These are phyloP conservation scores for Cudoniella acicularis DNA, from an alignment of 495 filamentous ascomycete species.

Conservation along the genomic window DNA sequence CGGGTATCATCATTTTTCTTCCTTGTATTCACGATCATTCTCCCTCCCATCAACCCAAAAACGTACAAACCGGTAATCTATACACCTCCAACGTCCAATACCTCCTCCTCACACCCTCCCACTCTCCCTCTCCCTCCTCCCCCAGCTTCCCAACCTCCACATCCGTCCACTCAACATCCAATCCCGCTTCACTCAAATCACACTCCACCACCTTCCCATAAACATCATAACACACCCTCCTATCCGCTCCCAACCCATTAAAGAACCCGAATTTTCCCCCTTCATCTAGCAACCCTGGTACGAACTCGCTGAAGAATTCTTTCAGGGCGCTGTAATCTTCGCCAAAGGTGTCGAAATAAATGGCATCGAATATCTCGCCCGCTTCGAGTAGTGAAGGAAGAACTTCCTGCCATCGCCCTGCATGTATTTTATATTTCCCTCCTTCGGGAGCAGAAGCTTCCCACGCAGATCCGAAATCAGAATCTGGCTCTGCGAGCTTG, in stretches of 20 bases:
- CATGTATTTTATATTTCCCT: conserved; percentile 42
- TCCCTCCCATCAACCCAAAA: conserved; percentile 24
- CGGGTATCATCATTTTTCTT: conserved; percentile 12
- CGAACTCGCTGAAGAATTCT: conserved; percentile 82
- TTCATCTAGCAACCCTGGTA: conserved; percentile 71
- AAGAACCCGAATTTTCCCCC: conserved; percentile 87
- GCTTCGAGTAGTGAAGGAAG: conserved; percentile 65
- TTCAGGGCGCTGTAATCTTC: conserved; percentile 84
- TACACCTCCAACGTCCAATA: conserved; percentile 87
- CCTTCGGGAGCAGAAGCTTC: conserved; percentile 33
- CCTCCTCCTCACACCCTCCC: conserved; percentile 79
- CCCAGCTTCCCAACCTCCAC: conserved; percentile 52
- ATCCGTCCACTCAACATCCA: conserved; percentile 83
- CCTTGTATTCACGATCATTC: background rate
- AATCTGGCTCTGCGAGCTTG: conserved; percentile 49
- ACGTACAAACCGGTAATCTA: conserved; percentile 55
- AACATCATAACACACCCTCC: conserved; percentile 90
- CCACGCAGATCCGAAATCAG: conserved; percentile 44
- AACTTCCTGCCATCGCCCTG: conserved; percentile 80
- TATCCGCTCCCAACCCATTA: conserved; percentile 91
- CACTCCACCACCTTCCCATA: conserved; percentile 91
- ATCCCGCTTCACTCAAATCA: conserved; percentile 85
- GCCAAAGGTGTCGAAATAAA: conserved; percentile 98
- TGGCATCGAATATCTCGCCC: conserved; percentile 76
- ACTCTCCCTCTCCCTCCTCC: conserved; percentile 57